Percentiles rank a stretch among this genome's conserved stretches.
Evolutionary conservation across 371 early-diverging fungal species (phyloP).

Genomic region (Mucor indicus): DNA sequence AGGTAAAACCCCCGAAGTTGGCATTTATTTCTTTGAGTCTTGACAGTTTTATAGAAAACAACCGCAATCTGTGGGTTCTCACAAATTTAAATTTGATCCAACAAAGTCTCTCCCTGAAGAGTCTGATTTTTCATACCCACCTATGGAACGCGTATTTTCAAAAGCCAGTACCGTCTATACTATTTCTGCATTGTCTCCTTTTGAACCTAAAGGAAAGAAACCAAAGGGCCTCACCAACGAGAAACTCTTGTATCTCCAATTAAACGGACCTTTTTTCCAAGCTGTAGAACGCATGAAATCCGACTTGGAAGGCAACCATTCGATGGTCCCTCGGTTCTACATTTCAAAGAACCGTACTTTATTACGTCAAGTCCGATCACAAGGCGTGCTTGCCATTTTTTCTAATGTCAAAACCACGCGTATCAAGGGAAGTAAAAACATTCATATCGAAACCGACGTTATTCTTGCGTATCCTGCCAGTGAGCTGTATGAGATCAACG

Average conservation of each 20-base stretch:
- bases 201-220: slow-evolving; percentile 30
- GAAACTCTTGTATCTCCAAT: slow-evolving; percentile 30
- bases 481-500: slow-evolving; percentile 34
- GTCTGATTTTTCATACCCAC: slow-evolving; percentile 31
- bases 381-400: slow-evolving; percentile 41
- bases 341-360: slow-evolving; percentile 46
- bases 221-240: slow-evolving; percentile 28
- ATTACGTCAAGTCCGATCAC: slow-evolving; percentile 31
- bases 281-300: slow-evolving; percentile 36
- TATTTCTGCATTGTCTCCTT: slow-evolving; percentile 38
- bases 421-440: slow-evolving; percentile 14
- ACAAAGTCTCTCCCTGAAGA: slow-evolving; percentile 25
- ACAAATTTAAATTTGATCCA: slow-evolving; percentile 28
- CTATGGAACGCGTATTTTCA: slow-evolving; percentile 25
- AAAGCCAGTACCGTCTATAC: slow-evolving; percentile 37
- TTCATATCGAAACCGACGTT: slow-evolving; percentile 38
- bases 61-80: slow-evolving; percentile 11
- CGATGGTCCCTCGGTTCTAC: slow-evolving; percentile 38
- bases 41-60: slow-evolving; percentile 17
- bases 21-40: no score
- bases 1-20: slow-evolving; percentile 13
- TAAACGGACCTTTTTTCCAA: slow-evolving; percentile 46
- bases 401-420: slow-evolving; percentile 30
- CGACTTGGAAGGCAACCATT: slow-evolving; percentile 18
- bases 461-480: slow-evolving; percentile 38